Evolutionary conservation across 352 stramenopile species (phyloP).

Genomic region (Globisporangium camurandrum): DNA sequence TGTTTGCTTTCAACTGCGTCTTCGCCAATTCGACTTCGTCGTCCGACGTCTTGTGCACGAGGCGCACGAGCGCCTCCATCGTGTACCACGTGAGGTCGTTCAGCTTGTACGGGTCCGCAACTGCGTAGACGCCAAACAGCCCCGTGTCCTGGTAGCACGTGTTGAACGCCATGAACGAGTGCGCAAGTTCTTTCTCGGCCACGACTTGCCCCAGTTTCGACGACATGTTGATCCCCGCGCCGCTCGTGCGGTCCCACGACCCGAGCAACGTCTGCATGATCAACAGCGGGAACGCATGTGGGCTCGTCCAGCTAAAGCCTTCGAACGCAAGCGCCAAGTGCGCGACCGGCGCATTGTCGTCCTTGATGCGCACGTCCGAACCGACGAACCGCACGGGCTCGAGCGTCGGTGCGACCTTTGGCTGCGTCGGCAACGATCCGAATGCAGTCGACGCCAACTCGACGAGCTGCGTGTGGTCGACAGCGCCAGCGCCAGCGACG

Average conservation of each 20-base stretch:
- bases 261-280: constrained; percentile 95
- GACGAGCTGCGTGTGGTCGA: constrained; percentile 97
- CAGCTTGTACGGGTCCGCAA: constrained; percentile 92
- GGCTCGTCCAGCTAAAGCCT: constrained; percentile 96
- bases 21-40: constrained; percentile 97
- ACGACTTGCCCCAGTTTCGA: constrained; percentile 96
- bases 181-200: constrained; percentile 93
- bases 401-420: constrained; percentile 57
- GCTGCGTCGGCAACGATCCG: constrained; percentile 84
- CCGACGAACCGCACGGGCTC: constrained; percentile 81
- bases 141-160: constrained; percentile 99
- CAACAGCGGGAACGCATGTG: constrained; percentile 98
- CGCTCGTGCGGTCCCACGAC: constrained; percentile 89
- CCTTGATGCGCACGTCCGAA: constrained; percentile 90
- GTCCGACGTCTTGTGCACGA: constrained; percentile 95
- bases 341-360: constrained; percentile 83
- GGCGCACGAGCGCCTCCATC: constrained; percentile 91
- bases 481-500: constrained; percentile 95
- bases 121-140: constrained; percentile 98
- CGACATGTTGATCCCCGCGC: constrained; percentile 92
- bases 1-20: constrained; percentile 98
- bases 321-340: constrained; percentile 98
- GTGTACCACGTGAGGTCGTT: constrained; percentile 93
- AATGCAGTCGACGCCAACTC: constrained; percentile 96
- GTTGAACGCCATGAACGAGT: constrained; percentile 99